Conservation (phyloP, 495 filamentous ascomycete species). For the Aspergillus nidulans region DNA sequence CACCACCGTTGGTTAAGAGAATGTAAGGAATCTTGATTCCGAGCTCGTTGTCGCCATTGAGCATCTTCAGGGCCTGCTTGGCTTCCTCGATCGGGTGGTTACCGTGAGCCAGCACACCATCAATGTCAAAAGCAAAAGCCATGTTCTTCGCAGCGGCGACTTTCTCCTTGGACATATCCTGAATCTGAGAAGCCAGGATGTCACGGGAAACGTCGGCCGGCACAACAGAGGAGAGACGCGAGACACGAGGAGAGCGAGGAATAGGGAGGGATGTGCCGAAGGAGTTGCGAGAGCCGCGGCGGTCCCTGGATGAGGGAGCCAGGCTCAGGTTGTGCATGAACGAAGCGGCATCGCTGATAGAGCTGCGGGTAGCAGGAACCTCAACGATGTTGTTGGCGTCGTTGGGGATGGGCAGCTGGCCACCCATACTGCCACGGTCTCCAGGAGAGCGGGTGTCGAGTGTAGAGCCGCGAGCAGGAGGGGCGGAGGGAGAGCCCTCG, state of each 20-base stretch:
- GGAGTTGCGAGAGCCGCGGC: slow-evolving; percentile 71
- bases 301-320: slow-evolving; percentile 60
- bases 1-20: slow-evolving; percentile 90
- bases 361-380: slow-evolving; percentile 65
- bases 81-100: slow-evolving; percentile 77
- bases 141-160: slow-evolving; percentile 62
- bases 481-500: slow-evolving; percentile 32
- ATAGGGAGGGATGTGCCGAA: slow-evolving; percentile 76
- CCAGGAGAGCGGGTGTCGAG: slow-evolving; percentile 28
- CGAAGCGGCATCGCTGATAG: slow-evolving; percentile 61
- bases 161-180: slow-evolving; percentile 67
- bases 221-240: slow-evolving; percentile 56
- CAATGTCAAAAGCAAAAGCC: slow-evolving; percentile 90
- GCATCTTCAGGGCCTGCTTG: slow-evolving; percentile 74
- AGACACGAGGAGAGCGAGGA: slow-evolving; percentile 64
- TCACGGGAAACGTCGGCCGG: slow-evolving; percentile 55
- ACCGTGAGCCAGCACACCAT: slow-evolving; percentile 81
- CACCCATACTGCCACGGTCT: slow-evolving; percentile 24
- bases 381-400: slow-evolving; percentile 57
- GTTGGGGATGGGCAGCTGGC: slow-evolving; percentile 45
- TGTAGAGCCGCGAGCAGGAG: slow-evolving; percentile 25
- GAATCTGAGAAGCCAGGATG: slow-evolving; percentile 67
- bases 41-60: slow-evolving; percentile 83
- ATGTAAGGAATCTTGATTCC: slow-evolving; percentile 88
- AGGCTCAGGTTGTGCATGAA: slow-evolving; percentile 73